Conservation (phyloP, 2,329 filamentous ascomycete species). For the Trichoderma citrinoviride region DNA sequence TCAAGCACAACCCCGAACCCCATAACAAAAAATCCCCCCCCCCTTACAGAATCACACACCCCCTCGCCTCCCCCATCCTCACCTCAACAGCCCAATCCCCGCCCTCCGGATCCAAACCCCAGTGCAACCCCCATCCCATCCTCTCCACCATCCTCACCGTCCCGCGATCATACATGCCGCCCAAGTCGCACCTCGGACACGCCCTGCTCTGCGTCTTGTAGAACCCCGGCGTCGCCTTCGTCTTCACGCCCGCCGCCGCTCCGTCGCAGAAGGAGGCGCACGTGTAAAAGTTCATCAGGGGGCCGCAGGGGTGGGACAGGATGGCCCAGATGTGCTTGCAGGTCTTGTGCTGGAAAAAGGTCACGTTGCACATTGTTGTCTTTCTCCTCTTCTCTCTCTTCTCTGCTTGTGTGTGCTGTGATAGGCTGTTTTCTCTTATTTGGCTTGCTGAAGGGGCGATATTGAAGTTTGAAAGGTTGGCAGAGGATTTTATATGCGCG, state of each 20-base stretch:
- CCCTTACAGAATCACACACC: conserved; percentile 35
- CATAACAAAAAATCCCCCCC: background rate
- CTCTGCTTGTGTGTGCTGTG: no score
- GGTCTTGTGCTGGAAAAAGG: conserved; percentile 46
- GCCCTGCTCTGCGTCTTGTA: conserved; percentile 38
- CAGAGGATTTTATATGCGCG: background rate
- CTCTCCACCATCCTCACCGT: conserved; percentile 44
- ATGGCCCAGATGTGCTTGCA: conserved; percentile 55
- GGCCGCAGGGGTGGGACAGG: conserved; percentile 47
- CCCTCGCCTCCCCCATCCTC: conserved; percentile 27
- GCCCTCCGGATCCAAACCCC: conserved; percentile 46
- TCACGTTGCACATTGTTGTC: conserved; percentile 45
- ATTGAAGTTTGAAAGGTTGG: background rate
- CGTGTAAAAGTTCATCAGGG: conserved; percentile 49
- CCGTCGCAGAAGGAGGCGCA: conserved; percentile 44
- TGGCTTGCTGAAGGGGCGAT: background rate
- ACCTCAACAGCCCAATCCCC: conserved; percentile 40
- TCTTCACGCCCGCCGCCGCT: conserved; percentile 34
- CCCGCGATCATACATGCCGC: conserved; percentile 48
- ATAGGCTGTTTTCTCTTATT: background rate
- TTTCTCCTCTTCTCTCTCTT: background rate
- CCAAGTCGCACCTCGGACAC: conserved; percentile 44
- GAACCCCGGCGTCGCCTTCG: conserved; percentile 36
- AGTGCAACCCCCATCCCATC: conserved; percentile 45
- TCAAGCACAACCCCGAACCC: background rate